These are phyloP conservation scores for Corynascus novoguineensis DNA, from an alignment of 495 filamentous ascomycete genomes.

Conservation along the genomic window DNA sequence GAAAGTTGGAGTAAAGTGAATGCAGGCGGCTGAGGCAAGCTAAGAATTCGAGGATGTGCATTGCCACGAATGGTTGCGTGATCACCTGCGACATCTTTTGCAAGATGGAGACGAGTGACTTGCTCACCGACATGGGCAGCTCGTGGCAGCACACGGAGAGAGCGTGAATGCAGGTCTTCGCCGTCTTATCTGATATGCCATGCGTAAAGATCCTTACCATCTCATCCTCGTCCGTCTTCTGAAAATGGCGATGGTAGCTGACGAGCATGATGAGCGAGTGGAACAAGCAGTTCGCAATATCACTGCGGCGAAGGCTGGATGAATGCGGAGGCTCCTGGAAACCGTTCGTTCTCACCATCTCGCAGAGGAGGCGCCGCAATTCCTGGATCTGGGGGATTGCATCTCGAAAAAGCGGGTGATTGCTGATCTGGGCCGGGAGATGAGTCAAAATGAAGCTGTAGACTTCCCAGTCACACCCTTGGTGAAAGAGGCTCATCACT, in stretches of 20 bases:
- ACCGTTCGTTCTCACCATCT: conserved; percentile 67
- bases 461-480: conserved; percentile 84
- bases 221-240: conserved; percentile 80
- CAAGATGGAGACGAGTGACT: conserved; percentile 72
- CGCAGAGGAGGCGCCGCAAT: conserved; percentile 70
- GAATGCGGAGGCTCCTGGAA: conserved; percentile 69
- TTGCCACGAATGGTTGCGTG: conserved; percentile 80
- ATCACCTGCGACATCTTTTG: conserved; percentile 93
- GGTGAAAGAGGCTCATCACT: conserved; percentile 65
- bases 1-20: conserved; percentile 78
- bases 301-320: conserved; percentile 75
- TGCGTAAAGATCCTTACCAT: conserved; percentile 78
- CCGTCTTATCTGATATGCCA: conserved; percentile 78
- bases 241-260: conserved; percentile 79
- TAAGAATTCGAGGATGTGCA: conserved; percentile 92
- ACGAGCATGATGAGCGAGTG: conserved; percentile 77
- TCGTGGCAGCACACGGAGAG: conserved; percentile 92
- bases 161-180: conserved; percentile 89
- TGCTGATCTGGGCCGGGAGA: conserved; percentile 80
- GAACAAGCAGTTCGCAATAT: conserved; percentile 83
- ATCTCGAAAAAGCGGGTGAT: conserved; percentile 75
- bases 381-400: conserved; percentile 67
- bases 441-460: conserved; percentile 88
- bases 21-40: conserved; percentile 79
- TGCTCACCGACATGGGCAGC: conserved; percentile 74